Evolutionary conservation across 2,329 filamentous ascomycete species (phyloP).

Genomic region (Raffaelea ambrosiae): DNA sequence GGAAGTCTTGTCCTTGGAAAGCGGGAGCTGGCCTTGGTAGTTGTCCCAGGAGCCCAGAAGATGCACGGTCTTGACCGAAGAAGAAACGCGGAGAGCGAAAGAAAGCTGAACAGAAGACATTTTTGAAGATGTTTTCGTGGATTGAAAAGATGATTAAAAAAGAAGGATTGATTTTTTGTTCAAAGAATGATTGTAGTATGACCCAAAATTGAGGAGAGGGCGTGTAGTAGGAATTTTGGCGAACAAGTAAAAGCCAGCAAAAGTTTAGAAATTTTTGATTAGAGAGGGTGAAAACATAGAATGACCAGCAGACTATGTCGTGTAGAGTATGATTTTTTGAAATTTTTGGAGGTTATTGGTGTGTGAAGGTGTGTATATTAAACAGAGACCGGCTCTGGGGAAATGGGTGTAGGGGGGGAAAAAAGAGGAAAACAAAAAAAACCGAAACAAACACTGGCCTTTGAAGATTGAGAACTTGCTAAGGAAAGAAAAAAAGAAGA

Average conservation of each 20-base stretch:
- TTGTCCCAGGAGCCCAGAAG: conserved; percentile 97
- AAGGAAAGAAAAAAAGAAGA: conserved; percentile 38
- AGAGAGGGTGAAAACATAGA: conserved; percentile 3
- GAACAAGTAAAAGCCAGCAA: not conserved
- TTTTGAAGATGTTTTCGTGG: conserved; percentile 16
- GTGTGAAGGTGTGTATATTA: not conserved
- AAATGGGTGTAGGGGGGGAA: conserved; percentile 11
- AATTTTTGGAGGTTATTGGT: conserved; percentile 24
- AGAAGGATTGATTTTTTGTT: conserved; percentile 18
- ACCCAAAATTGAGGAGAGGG: not conserved
- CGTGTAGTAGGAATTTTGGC: conserved; percentile 17
- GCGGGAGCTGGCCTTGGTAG: conserved; percentile 88
- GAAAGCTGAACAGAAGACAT: conserved; percentile 88
- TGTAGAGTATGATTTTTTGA: conserved; percentile 12
- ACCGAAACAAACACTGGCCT: conserved; percentile 46
- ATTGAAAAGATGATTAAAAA: conserved; percentile 16
- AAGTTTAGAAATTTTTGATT: no score
- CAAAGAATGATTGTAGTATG: conserved; percentile 13
- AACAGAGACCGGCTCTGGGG: conserved; percentile 22
- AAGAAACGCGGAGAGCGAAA: conserved; percentile 91
- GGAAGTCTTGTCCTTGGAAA: conserved; percentile 76
- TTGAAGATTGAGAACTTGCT: conserved; percentile 55
- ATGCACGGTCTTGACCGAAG: conserved; percentile 95
- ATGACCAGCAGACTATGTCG: conserved; percentile 10
- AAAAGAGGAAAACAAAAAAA: conserved; percentile 25